A percentile compares a stretch with the other conserved stretches of the same genome.
Evolutionary conservation across 768 basidiomycete genomes (phyloP).

Genomic region (Leucosporidium creatinivorum): DNA sequence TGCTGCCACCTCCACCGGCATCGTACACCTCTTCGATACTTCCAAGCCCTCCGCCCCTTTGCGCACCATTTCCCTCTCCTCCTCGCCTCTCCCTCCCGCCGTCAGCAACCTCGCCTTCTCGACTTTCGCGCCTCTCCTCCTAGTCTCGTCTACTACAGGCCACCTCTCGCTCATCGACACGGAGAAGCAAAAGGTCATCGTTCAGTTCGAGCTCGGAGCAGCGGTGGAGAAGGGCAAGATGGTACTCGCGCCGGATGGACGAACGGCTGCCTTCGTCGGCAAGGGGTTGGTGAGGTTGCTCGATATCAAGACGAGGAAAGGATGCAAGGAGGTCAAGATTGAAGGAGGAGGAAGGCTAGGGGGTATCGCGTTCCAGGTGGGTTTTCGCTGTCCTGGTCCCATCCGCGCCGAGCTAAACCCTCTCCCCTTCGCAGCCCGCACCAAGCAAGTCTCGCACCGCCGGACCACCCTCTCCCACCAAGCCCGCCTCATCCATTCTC

Average conservation of each 20-base stretch:
- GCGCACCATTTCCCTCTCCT: not conserved
- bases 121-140: not conserved
- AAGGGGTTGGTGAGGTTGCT: not conserved
- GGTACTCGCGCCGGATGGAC: not conserved
- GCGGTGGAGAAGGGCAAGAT: not conserved
- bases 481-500: not conserved
- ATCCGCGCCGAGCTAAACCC: not conserved
- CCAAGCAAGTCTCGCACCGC: not conserved
- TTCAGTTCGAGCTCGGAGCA: not conserved
- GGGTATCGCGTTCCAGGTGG: not conserved
- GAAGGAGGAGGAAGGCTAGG: not conserved
- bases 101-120: not conserved
- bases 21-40: not conserved
- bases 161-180: not conserved
- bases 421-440: not conserved
- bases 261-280: not conserved
- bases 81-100: not conserved
- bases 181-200: not conserved
- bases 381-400: not conserved
- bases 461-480: not conserved
- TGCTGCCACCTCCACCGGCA: not conserved
- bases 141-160: not conserved
- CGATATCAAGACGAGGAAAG: not conserved
- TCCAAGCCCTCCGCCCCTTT: not conserved
- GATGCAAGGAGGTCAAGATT: not conserved